phyloP scores from a whole-genome alignment of 768 basidiomycete species.

The Mycena belliarum region DNA sequence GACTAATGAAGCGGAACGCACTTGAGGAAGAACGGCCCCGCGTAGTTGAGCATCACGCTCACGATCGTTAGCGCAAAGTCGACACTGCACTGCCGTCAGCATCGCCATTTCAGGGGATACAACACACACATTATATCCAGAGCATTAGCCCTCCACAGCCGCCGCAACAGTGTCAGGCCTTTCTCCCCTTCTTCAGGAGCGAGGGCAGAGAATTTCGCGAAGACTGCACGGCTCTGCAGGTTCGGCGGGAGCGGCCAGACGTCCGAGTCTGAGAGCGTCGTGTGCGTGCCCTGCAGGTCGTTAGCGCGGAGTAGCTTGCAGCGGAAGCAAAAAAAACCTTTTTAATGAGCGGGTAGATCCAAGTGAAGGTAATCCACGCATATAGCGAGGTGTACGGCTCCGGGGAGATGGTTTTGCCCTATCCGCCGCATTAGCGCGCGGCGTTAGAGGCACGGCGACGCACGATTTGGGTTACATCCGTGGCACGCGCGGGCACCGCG shows the following conservation, averaged over 20 bases:
- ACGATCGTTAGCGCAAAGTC: constrained; percentile 70
- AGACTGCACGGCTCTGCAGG: constrained; percentile 64
- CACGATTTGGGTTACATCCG: constrained; percentile 51
- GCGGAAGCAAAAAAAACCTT: constrained; percentile 31
- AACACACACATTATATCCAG: constrained; percentile 43
- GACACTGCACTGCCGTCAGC: constrained; percentile 35
- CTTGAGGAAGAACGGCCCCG: constrained; percentile 85
- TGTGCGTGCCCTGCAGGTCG: constrained; percentile 38
- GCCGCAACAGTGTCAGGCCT: constrained; percentile 42
- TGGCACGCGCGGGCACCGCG: constrained; percentile 11
- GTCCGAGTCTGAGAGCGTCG: constrained; percentile 67
- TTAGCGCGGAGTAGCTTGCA: no score
- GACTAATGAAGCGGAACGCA: constrained; percentile 31
- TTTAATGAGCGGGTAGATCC: constrained; percentile 66
- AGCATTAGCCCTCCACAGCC: constrained; percentile 46
- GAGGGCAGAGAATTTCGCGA: constrained; percentile 43
- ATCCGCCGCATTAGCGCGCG: constrained; percentile 23
- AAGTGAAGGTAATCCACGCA: constrained; percentile 71
- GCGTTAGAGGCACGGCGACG: constrained; percentile 33
- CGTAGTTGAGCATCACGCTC: constrained; percentile 76
- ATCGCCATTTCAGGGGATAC: no score
- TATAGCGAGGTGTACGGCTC: constrained; percentile 77
- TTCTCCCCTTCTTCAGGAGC: constrained; percentile 25
- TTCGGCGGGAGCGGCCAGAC: constrained; percentile 74
- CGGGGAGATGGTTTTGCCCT: constrained; percentile 60